Conservation (phyloP, 164 flowering plant genomes). For the Nymphaea thermarum region DNA sequence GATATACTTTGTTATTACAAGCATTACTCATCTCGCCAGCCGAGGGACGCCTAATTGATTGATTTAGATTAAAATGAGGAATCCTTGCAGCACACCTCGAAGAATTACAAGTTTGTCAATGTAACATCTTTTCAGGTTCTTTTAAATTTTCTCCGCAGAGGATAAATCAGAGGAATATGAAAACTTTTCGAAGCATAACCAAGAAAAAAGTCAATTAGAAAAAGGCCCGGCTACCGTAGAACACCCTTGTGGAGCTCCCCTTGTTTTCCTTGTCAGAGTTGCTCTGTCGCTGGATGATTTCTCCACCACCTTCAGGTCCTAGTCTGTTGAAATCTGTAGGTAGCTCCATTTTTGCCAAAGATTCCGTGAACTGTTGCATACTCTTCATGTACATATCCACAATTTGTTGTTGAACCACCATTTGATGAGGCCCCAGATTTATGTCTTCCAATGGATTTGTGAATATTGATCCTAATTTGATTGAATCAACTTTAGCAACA, state of each 20-base stretch:
- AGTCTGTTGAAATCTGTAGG: slow-evolving; percentile 62
- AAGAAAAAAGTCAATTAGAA: slow-evolving; percentile 11
- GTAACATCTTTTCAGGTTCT: too few species aligned
- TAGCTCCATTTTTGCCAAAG: slow-evolving; percentile 85
- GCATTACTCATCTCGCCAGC: too few species aligned
- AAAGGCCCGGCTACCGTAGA: slow-evolving; percentile 87
- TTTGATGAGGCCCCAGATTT: slow-evolving; percentile 49
- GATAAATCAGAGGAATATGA: too few species aligned
- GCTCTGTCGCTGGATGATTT: slow-evolving; percentile 23
- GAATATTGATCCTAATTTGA: slow-evolving; percentile 28
- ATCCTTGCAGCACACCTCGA: too few species aligned
- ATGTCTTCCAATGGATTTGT: slow-evolving; percentile 34
- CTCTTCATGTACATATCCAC: slow-evolving; percentile 93
- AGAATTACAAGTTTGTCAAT: too few species aligned
- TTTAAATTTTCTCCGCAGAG: too few species aligned
- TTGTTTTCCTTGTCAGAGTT: slow-evolving; percentile 32
- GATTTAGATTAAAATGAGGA: too few species aligned
- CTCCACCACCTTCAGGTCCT: slow-evolving; percentile 19
- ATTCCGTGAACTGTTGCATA: slow-evolving; percentile 89
- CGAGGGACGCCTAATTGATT: too few species aligned
- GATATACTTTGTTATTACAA: too few species aligned
- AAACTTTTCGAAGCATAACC: too few species aligned
- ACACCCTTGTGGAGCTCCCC: slow-evolving; percentile 67
- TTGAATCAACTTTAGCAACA: slow-evolving; percentile 6
- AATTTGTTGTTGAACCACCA: slow-evolving; percentile 80